Conservation (phyloP, 2,329 filamentous ascomycete genomes). For the Trichothecium sympodiale region DNA sequence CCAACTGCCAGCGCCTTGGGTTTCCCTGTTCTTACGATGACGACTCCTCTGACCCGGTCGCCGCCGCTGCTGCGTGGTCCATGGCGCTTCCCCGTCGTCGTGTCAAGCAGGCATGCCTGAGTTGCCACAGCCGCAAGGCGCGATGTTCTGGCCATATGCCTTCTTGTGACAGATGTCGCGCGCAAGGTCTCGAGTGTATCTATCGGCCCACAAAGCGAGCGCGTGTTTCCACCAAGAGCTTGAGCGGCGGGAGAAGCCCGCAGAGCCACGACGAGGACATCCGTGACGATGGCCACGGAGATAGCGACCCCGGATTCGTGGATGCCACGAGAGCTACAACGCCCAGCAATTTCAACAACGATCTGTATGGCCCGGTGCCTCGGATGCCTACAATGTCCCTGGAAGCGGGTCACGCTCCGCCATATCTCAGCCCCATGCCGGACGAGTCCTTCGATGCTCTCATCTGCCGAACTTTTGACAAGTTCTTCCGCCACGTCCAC, state of each 20-base stretch:
- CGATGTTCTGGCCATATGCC: constrained; percentile 47
- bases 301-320: constrained; percentile 22
- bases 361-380: constrained; percentile 17
- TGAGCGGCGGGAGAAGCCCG: constrained; percentile 16
- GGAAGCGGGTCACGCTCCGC: background rate
- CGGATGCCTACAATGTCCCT: too few species aligned
- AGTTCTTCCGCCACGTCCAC: constrained; percentile 48
- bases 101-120: constrained; percentile 45
- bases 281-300: constrained; percentile 19
- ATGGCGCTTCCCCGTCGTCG: constrained; percentile 39
- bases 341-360: constrained; percentile 20
- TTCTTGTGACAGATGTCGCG: constrained; percentile 37
- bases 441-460: constrained; percentile 37
- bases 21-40: constrained; percentile 48
- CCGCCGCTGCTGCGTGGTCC: constrained; percentile 27
- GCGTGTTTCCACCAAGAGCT: constrained; percentile 12
- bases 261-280: constrained; percentile 22
- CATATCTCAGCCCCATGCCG: constrained; percentile 15
- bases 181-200: constrained; percentile 43
- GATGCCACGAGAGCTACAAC: constrained; percentile 21
- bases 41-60: constrained; percentile 8
- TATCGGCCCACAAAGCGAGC: constrained; percentile 38
- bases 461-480: constrained; percentile 41
- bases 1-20: constrained; percentile 47
- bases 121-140: constrained; percentile 47